A percentile compares a stretch with the other conserved stretches of the same genome.
phyloP scores from a whole-genome alignment of 805 yeast species.

The Pichia insulana region DNA sequence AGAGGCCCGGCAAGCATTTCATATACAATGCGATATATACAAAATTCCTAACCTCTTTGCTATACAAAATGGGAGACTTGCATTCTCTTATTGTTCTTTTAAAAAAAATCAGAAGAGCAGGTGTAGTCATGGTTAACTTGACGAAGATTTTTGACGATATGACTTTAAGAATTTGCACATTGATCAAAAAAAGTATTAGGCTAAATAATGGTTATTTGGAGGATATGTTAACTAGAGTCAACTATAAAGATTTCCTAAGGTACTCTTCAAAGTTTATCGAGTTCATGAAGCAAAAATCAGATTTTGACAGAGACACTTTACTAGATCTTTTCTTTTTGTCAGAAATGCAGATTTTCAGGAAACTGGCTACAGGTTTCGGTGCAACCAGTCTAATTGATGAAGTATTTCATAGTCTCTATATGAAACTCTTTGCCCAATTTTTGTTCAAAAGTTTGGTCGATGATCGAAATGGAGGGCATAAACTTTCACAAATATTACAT shows the following conservation, averaged over 20 bases:
- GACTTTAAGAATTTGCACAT: constrained; percentile 42
- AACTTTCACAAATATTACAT: neutral
- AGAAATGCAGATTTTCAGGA: constrained; percentile 52
- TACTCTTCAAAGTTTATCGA: constrained; percentile 29
- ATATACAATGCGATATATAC: constrained; percentile 67
- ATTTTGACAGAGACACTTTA: constrained; percentile 31
- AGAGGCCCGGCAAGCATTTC: constrained; percentile 90
- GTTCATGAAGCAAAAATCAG: constrained; percentile 21
- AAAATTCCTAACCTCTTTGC: constrained; percentile 48
- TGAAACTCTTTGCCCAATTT: constrained; percentile 35
- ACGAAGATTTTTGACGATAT: constrained; percentile 58
- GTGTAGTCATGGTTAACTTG: constrained; percentile 65
- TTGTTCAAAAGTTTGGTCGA: constrained; percentile 8
- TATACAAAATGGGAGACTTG: constrained; percentile 47
- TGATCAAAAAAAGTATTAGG: constrained; percentile 37
- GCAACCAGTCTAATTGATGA: constrained; percentile 72
- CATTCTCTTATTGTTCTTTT: constrained; percentile 50
- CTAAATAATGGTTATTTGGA: constrained; percentile 46
- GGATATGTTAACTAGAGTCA: constrained; percentile 35
- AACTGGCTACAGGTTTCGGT: constrained; percentile 73
- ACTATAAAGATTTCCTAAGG: constrained; percentile 35
- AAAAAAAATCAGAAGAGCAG: constrained; percentile 69
- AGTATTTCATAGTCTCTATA: constrained; percentile 51
- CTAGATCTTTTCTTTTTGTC: constrained; percentile 36
- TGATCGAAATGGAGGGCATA: neutral